Base-by-base conservation (phyloP, 306 rosid genomes). In the Abrus precatorius region DNA sequence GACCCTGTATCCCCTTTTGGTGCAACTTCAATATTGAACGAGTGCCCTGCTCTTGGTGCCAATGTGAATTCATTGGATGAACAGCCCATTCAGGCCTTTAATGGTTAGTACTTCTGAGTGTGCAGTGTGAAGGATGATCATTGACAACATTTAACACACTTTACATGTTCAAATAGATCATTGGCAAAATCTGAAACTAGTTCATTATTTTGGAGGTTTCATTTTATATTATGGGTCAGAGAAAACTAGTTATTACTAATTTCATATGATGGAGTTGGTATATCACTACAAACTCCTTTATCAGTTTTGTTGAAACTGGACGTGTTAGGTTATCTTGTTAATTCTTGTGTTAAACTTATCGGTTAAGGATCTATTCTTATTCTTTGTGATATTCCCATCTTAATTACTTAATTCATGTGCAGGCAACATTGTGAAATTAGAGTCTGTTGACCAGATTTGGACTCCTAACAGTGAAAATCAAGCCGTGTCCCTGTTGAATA, bases 1-100 rank as follows among this genome's bases (percentile, higher is more conserved):
- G 97, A 92, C 50, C 87, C 89, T 9, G 73, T 84, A 75, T 89
- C 97, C 67, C 90, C 97, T 45, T 79, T 88, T 77, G 93, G 91
- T 49, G 84, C 89, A 49, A 87, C 94, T 75, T 89, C 92, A 6
- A 76, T 88, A 59, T 82, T 90, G 73, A 90, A 87, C 9, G 95
- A 86, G 62, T 86, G 86, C 85, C 84, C 86, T 41, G 89, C 90
- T 66, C 78, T 88, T 74, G 81, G 87, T 86, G 86, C 93, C 49
- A 83, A 86, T 47, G 86, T 83, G 79, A 88, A 91, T 74, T 89
- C 98, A 30, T 73, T 92, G 67, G 94, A 92, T 57, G 92, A 87
- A 57, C 89, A 50, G 50, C 75, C 85, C 29, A 47, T 82, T 47
- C 89, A 84, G 81, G 76, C 87, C 86, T 73, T 86, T 70, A 76